Evolutionary conservation across 768 basidiomycete species (phyloP).

Genomic region (Pholiota conissans): DNA sequence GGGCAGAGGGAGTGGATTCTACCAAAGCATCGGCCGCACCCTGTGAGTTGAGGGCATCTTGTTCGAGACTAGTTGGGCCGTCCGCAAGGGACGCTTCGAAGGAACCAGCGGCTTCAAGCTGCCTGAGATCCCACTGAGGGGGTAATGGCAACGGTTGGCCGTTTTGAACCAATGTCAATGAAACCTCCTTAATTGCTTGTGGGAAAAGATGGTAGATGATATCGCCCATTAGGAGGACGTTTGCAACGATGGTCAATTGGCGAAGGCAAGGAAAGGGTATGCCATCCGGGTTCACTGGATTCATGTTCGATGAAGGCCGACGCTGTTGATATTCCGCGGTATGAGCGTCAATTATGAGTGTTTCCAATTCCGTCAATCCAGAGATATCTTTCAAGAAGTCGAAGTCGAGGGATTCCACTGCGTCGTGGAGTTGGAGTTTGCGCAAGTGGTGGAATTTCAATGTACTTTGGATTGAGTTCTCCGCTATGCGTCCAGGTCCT

Average conservation of each 20-base stretch:
- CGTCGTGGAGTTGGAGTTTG: no score
- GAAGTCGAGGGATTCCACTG: no score
- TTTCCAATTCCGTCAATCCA: background rate
- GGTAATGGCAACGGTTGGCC: background rate
- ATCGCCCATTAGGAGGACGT: background rate
- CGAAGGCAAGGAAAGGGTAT: background rate
- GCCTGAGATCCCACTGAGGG: background rate
- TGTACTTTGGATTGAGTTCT: no score
- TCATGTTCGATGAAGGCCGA: background rate
- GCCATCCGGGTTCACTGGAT: background rate
- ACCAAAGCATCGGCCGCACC: no score
- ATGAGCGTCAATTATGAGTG: background rate
- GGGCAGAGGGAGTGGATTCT: no score
- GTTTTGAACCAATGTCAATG: background rate
- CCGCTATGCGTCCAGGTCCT: no score
- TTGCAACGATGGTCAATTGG: background rate
- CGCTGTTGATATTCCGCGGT: background rate
- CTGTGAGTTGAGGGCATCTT: no score
- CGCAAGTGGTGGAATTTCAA: no score
- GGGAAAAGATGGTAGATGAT: constrained; percentile 1
- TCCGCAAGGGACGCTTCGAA: no score
- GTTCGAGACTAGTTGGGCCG: no score
- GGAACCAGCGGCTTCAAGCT: background rate
- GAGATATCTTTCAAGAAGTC: no score
- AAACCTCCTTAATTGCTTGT: background rate